Evolutionary conservation across 306 rosid genomes (phyloP), one percentile per base, ranked within the genome.

Genomic region (Delonix regia): DNA sequence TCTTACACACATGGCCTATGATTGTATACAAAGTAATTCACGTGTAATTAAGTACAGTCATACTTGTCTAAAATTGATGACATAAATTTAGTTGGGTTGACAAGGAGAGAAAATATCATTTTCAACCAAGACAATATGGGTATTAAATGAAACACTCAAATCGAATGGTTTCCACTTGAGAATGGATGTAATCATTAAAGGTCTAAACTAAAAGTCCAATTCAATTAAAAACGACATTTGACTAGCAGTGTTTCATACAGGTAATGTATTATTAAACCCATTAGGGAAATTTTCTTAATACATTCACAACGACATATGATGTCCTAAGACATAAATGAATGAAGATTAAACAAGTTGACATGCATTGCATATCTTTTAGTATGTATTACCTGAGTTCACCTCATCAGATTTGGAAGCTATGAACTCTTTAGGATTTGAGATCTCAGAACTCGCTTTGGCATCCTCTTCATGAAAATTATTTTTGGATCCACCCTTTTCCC

Each of bases 371-470:
- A 78, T 75, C 61, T 28, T 45, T 42, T n/a, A 36, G 74, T 82
- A 79, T 16, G 24, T 47, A 60, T 85, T 85, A 93, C 98, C 98
- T 71, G 96, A 79, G 85, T 85, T 80, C 78, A 74, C 53, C 76
- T 88, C 91, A 67, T 89, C 84, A 42, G 81, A 83, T 88, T 86
- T 77, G 38, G 86, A 83, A 21, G 75, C 64, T 57, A 55, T 55
- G 39, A 57, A 48, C 24, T 76, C 87, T 73, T 89, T 93, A 52
- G 78, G 83, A 85, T 88, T 86, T 41, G 93, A 85, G 27, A 83
- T 79, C 42, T 88, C 88, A 38, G 90, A 91, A 83, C 78, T 86
- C 81, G 85, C 98, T 76, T 82, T 88, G 71, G 84, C 89, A 73
- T 85, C 89, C 78, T 85, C 87, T 78, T 78, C 90, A 74, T 64